Base-by-base conservation (phyloP, 768 basidiomycete species). In the Kwoniella dejecticola region DNA sequence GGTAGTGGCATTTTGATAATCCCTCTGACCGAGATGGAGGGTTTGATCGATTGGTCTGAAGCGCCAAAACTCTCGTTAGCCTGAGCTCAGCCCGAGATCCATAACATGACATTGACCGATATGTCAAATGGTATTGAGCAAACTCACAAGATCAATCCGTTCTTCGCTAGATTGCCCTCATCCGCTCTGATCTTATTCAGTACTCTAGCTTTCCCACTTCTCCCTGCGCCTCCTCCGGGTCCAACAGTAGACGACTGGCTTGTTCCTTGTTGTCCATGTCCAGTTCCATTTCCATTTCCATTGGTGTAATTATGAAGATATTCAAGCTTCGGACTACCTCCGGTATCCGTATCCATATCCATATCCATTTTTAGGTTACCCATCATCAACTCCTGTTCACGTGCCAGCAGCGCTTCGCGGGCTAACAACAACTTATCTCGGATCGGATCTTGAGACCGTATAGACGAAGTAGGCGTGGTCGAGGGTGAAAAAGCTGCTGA, bases 121-220 rank as follows among this genome's bases (percentile, higher is more conserved):
- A 47, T 47, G 24, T 1, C 3, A 13, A n/a, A 48, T 26, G 21
- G 4, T 3, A 36, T 21, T 15, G 26, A 15, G 4, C 1, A 44
- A n/a, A 68, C 72, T 64, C 53, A 73, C 72, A 73, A 40, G 36
- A 69, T 68, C 29, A 73, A 42, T 8, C 67, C 67, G 38, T 67
- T 69, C 36, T 52, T 46, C 12, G 62, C 62, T 19, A 66, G 42
- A n/a, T 42, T 52, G 41, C 46, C 31, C 24, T 69, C 67, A 13
- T 53, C 50, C 21, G 42, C 56, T 47, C 47, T 54, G 7, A 74
- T 70, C 45, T 41, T 46, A 47, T 63, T 52, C 47, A 74, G 38
- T 8, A 70, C 72, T 24, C 63, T 58, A 3, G 48, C 48, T 33
- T 71, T 70, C 19, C 72, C 72, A 56, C 63, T 67, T 15, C 57